Percentiles rank a stretch among this genome's conserved stretches.
Conservation (phyloP, 2,329 filamentous ascomycete species). For the Microdochium bolleyi region DNA sequence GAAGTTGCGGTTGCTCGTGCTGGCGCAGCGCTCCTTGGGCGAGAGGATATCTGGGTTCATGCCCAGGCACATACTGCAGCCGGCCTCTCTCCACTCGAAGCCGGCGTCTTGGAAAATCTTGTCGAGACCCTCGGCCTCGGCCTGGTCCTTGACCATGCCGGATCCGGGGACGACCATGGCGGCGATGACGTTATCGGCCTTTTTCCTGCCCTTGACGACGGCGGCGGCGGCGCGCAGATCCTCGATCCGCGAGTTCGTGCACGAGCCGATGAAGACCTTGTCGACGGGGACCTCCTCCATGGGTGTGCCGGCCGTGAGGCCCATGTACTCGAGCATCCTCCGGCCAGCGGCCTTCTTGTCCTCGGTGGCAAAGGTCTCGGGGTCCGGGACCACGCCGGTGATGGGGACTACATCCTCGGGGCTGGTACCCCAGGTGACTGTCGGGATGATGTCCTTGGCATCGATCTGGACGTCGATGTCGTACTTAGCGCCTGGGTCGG, state of each 20-base stretch:
- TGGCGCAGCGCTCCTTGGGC: conserved; percentile 87
- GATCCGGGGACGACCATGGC: conserved; percentile 97
- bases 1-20: conserved; percentile 95
- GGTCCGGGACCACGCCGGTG: conserved; percentile 81
- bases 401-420: conserved; percentile 96
- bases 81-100: conserved; percentile 97
- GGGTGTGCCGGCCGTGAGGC: conserved; percentile 72
- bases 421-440: conserved; percentile 93
- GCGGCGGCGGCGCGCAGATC: conserved; percentile 82
- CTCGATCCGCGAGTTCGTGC: conserved; percentile 95
- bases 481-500: conserved; percentile 82
- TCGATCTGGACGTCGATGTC: conserved; percentile 87
- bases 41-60: conserved; percentile 99
- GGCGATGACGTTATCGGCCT: conserved; percentile 82
- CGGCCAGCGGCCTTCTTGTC: conserved; percentile 72
- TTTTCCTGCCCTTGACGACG: conserved; percentile 79
- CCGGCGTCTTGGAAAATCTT: conserved; percentile 87
- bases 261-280: conserved; percentile 97
- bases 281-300: conserved; percentile 91
- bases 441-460: conserved; percentile 86
- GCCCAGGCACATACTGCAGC: conserved; percentile 97
- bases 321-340: conserved; percentile 93
- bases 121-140: conserved; percentile 86
- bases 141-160: conserved; percentile 85
- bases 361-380: conserved; percentile 75